Percentiles rank a stretch among this genome's conserved stretches.
Conservation (phyloP, 2,329 filamentous ascomycete species). For the Pseudocercospora crystallina region DNA sequence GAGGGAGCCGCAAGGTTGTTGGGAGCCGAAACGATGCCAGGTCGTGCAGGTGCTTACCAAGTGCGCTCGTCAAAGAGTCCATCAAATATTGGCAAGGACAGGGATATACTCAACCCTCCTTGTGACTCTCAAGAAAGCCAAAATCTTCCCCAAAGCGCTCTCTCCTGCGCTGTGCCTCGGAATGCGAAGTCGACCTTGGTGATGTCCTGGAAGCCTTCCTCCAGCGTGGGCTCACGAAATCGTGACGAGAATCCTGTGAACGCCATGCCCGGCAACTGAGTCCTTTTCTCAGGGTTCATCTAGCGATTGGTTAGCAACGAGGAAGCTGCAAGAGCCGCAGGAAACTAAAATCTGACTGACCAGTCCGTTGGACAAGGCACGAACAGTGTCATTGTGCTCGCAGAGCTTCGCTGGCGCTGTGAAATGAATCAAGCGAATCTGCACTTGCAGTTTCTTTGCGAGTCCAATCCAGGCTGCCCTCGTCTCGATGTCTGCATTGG, state of each 20-base stretch:
- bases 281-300: conserved; percentile 80
- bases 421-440: conserved; percentile 85
- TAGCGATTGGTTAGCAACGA: conserved; percentile 34
- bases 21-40: too few relatives aligned
- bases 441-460: conserved; percentile 67
- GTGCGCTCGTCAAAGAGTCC: not conserved
- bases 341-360: conserved; percentile 26
- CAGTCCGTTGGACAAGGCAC: conserved; percentile 58
- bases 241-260: conserved; percentile 74
- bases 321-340: conserved; percentile 11
- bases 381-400: conserved; percentile 85
- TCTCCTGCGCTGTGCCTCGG: conserved; percentile 64
- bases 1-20: conserved; percentile 3
- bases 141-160: conserved; percentile 70
- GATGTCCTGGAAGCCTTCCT: conserved; percentile 85
- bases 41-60: not conserved
- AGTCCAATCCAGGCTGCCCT: conserved; percentile 76
- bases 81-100: too few relatives aligned
- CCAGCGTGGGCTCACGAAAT: conserved; percentile 67
- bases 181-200: conserved; percentile 66
- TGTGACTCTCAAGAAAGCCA: conserved; percentile 52
- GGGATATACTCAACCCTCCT: too few relatives aligned
- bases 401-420: conserved; percentile 67
- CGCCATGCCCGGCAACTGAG: conserved; percentile 72
- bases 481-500: conserved; percentile 80